Percentiles rank a stretch among this genome's conserved stretches.
Conservation (phyloP, 306 rosid species). For the Prunus padus region DNA sequence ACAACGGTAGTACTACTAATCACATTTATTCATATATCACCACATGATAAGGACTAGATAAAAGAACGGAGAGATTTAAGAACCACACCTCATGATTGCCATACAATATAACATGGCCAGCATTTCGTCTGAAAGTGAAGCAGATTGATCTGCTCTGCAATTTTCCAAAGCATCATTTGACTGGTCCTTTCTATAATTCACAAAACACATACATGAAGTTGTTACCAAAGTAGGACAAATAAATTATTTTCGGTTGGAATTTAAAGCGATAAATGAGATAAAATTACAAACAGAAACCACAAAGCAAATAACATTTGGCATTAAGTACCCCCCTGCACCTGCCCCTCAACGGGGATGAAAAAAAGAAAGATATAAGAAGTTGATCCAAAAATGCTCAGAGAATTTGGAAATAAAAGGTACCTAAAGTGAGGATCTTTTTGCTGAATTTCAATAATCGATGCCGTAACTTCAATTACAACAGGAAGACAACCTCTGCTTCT, state of each 20-base stretch:
- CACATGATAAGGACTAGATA: background rate
- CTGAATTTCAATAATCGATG: conserved; percentile 71
- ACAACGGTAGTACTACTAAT: background rate
- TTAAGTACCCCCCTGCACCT: background rate
- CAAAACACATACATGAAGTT: background rate
- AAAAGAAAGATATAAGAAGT: background rate
- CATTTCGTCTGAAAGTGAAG: conserved; percentile 64
- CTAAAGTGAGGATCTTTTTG: conserved; percentile 57
- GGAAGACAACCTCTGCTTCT: conserved; percentile 86
- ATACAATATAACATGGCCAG: conserved; percentile 74
- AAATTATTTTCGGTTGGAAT: background rate
- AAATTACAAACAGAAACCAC: background rate
- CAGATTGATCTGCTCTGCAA: conserved; percentile 33
- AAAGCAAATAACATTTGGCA: background rate
- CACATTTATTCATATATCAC: background rate
- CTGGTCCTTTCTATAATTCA: conserved; percentile 28
- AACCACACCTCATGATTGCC: conserved; percentile 69
- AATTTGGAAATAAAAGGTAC: conserved; percentile 31
- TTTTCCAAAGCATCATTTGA: conserved; percentile 17
- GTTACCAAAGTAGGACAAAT: background rate
- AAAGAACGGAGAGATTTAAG: background rate
- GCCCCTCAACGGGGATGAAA: background rate
- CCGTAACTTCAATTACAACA: conserved; percentile 62
- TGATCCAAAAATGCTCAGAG: background rate
- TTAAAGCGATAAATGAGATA: background rate